These are phyloP conservation scores for Suhomyces taliae DNA, from an alignment of 1,139 yeast species.

Conservation along the genomic window DNA sequence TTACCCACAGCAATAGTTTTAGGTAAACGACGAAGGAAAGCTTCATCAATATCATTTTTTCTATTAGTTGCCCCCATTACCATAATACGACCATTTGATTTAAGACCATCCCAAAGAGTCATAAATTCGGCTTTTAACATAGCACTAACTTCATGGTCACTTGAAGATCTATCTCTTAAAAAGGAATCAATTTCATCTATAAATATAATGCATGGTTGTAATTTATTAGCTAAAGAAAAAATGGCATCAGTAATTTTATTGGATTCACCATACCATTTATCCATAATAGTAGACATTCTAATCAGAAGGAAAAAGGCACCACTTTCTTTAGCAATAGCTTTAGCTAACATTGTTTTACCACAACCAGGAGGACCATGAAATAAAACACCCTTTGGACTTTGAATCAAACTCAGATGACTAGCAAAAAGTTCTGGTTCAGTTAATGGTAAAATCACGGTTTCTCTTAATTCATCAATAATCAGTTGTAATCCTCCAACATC, in stretches of 20 bases:
- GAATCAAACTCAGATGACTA: conserved; percentile 63
- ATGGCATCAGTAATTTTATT: conserved; percentile 93
- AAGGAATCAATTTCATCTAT: conserved; percentile 97
- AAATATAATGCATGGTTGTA: conserved; percentile 92
- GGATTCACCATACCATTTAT: conserved; percentile 97
- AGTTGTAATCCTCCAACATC: conserved; percentile 89
- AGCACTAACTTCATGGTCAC: conserved; percentile 95
- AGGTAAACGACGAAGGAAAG: conserved; percentile 90
- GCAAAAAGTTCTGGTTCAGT: conserved; percentile 69
- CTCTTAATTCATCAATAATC: conserved; percentile 81
- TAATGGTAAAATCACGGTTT: conserved; percentile 84
- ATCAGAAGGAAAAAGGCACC: conserved; percentile 91
- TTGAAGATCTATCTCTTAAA: conserved; percentile 77
- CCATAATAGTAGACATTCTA: conserved; percentile 93
- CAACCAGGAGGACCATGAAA: conserved; percentile 98
- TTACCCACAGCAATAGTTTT: conserved; percentile 79
- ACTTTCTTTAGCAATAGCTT: conserved; percentile 89
- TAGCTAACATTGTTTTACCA: conserved; percentile 96
- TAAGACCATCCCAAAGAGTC: conserved; percentile 96
- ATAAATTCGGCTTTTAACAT: conserved; percentile 94
- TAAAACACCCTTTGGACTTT: conserved; percentile 93
- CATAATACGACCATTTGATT: conserved; percentile 73
- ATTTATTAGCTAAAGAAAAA: conserved; percentile 83
- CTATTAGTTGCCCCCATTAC: conserved; percentile 96
- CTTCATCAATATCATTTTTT: conserved; percentile 87